phyloP scores from a whole-genome alignment of 1,284 basidiomycete species.

The Austroboletus novae-zelandiae region DNA sequence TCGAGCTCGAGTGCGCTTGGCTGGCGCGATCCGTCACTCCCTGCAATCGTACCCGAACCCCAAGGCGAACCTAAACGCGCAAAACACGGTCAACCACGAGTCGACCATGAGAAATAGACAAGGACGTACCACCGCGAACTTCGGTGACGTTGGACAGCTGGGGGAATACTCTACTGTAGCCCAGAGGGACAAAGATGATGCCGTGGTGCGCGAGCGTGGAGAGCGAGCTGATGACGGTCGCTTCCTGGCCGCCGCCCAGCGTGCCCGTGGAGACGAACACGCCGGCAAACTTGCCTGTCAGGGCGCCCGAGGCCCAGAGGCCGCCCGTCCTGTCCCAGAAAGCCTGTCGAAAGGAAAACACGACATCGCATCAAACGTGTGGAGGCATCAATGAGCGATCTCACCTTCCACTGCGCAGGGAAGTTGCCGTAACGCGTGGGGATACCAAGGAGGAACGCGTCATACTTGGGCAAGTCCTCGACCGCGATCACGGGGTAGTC shows the following conservation, averaged over 20 bases:
- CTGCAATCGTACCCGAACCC: slow-evolving; percentile 48
- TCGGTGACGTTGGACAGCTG: slow-evolving; percentile 39
- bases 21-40: slow-evolving; percentile 45
- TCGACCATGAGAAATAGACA: not conserved
- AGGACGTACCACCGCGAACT: slow-evolving; percentile 40
- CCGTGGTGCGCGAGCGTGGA: slow-evolving; percentile 60
- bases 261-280: slow-evolving; percentile 42
- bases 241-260: slow-evolving; percentile 43
- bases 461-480: slow-evolving; percentile 40
- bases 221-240: slow-evolving; percentile 45
- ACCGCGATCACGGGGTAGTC: slow-evolving; percentile 48
- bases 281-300: slow-evolving; percentile 54
- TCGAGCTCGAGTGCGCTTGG: slow-evolving; percentile 46
- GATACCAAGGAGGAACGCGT: slow-evolving; percentile 41
- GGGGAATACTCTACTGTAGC: slow-evolving; percentile 40
- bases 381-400: not conserved
- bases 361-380: not conserved
- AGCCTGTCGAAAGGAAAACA: slow-evolving; percentile 25
- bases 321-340: slow-evolving; percentile 52
- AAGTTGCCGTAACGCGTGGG: slow-evolving; percentile 46
- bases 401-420: slow-evolving; percentile 34
- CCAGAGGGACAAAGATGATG: slow-evolving; percentile 50
- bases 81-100: not conserved
- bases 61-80: slow-evolving; percentile 33
- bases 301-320: slow-evolving; percentile 46